These are phyloP conservation scores for Peronospora belbahrii DNA, from an alignment of 352 stramenopile genomes.

Conservation along the genomic window DNA sequence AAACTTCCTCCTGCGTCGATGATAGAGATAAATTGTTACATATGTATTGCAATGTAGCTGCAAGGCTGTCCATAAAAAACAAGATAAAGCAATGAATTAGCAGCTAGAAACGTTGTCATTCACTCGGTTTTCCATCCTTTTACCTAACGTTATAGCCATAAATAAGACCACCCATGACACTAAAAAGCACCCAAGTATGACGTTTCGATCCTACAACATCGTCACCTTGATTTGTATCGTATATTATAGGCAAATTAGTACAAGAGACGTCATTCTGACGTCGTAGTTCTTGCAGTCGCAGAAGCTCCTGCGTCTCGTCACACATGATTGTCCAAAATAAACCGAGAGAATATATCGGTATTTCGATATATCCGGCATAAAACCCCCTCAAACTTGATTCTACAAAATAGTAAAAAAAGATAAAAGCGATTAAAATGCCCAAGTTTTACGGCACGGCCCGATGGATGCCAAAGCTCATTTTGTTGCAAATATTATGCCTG, in stretches of 20 bases:
- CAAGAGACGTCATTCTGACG: constrained; percentile 1
- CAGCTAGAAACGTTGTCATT: constrained; percentile 6
- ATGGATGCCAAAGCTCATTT: constrained; percentile 84
- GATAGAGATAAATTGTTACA: constrained; percentile 57
- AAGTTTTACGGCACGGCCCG: constrained; percentile 76
- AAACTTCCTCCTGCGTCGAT: constrained; percentile 55
- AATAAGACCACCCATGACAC: constrained; percentile 73
- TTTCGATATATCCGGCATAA: neutral
- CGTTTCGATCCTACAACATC: constrained; percentile 28
- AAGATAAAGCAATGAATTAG: neutral
- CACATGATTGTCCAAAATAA: constrained; percentile 15
- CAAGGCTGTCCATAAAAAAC: constrained; percentile 30
- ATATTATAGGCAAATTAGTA: no score
- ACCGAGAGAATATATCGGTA: neutral
- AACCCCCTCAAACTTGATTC: no score
- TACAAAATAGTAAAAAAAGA: neutral
- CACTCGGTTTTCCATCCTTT: neutral
- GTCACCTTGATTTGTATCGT: constrained; percentile 1
- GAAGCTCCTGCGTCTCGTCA: constrained; percentile 55
- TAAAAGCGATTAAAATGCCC: constrained; percentile 40
- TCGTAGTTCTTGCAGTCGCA: constrained; percentile 40
- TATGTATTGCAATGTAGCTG: constrained; percentile 77
- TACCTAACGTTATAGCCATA: constrained; percentile 84
- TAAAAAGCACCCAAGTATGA: constrained; percentile 74
- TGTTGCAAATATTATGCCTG: constrained; percentile 83